phyloP scores from a whole-genome alignment of 768 basidiomycete species.

The Pleurotus ostreatus region DNA sequence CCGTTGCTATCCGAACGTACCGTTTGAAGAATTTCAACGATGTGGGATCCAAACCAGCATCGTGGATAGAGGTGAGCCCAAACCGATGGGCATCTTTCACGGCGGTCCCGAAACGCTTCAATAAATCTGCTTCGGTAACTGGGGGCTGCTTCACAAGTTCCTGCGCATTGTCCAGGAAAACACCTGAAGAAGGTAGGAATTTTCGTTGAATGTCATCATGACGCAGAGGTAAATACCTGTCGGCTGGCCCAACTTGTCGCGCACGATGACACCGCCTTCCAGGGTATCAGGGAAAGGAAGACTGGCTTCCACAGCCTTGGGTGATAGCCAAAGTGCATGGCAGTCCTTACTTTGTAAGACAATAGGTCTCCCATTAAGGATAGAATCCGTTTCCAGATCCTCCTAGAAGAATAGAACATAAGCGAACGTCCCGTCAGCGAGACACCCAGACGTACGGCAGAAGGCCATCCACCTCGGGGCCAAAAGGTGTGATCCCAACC shows the following conservation, averaged over 20 bases:
- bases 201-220: neutral
- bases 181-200: slow-evolving; percentile 36
- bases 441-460: slow-evolving; percentile 44
- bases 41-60: slow-evolving; percentile 68
- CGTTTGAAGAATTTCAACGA: slow-evolving; percentile 74
- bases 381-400: slow-evolving; percentile 67
- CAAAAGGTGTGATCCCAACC: slow-evolving; percentile 92
- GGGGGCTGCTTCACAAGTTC: slow-evolving; percentile 61
- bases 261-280: slow-evolving; percentile 78
- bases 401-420: slow-evolving; percentile 34
- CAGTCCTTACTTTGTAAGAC: slow-evolving; percentile 83
- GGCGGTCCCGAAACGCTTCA: slow-evolving; percentile 56
- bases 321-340: slow-evolving; percentile 86
- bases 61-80: slow-evolving; percentile 84
- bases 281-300: slow-evolving; percentile 62
- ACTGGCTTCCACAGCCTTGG: slow-evolving; percentile 51
- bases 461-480: slow-evolving; percentile 59
- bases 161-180: slow-evolving; percentile 86
- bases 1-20: slow-evolving; percentile 28
- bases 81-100: slow-evolving; percentile 62
- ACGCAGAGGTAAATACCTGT: slow-evolving; percentile 46
- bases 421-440: neutral
- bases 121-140: slow-evolving; percentile 59
- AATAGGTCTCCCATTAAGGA: slow-evolving; percentile 67
- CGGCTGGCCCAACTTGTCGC: slow-evolving; percentile 61